Conservation (phyloP, 2,329 filamentous ascomycete genomes). For the Xylariales sp. region DNA sequence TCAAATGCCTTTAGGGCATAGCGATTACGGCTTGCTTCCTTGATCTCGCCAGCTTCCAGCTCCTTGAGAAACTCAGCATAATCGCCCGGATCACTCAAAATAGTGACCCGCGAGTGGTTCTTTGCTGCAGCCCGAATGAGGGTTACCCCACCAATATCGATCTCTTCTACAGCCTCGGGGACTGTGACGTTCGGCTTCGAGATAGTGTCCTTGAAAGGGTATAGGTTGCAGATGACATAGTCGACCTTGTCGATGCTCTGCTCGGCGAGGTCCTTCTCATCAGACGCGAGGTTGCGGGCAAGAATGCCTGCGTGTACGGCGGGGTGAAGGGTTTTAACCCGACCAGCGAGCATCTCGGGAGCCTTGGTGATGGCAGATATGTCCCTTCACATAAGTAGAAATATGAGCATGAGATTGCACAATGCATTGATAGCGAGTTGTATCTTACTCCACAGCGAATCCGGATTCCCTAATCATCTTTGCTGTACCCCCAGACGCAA, state of each 20-base stretch:
- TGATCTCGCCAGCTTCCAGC: slow-evolving; percentile 80
- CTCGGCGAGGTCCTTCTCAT: slow-evolving; percentile 93
- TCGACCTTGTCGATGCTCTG: slow-evolving; percentile 95
- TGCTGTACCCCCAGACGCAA: slow-evolving; percentile 92
- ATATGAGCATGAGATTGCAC: slow-evolving; percentile 6
- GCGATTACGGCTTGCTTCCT: slow-evolving; percentile 75
- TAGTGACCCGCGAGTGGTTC: slow-evolving; percentile 94
- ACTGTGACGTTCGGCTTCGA: slow-evolving; percentile 97
- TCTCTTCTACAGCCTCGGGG: slow-evolving; percentile 94
- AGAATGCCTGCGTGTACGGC: slow-evolving; percentile 89
- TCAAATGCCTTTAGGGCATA: slow-evolving; percentile 98
- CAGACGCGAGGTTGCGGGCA: slow-evolving; percentile 86
- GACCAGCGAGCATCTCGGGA: slow-evolving; percentile 78
- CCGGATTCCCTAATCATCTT: slow-evolving; percentile 96
- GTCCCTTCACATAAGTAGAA: slow-evolving; percentile 54
- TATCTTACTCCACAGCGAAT: slow-evolving; percentile 79
- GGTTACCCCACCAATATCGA: slow-evolving; percentile 96
- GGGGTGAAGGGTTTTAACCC: slow-evolving; percentile 94
- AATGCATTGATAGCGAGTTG: no score
- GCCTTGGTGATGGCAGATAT: slow-evolving; percentile 95
- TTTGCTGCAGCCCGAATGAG: slow-evolving; percentile 94
- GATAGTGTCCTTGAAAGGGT: slow-evolving; percentile 98
- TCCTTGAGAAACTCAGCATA: slow-evolving; percentile 93
- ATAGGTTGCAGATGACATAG: slow-evolving; percentile 96
- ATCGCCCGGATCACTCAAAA: slow-evolving; percentile 89